Percentiles rank a stretch among this genome's conserved stretches.
Conservation (phyloP, 495 filamentous ascomycete species). For the Jackrogersella minutella region DNA sequence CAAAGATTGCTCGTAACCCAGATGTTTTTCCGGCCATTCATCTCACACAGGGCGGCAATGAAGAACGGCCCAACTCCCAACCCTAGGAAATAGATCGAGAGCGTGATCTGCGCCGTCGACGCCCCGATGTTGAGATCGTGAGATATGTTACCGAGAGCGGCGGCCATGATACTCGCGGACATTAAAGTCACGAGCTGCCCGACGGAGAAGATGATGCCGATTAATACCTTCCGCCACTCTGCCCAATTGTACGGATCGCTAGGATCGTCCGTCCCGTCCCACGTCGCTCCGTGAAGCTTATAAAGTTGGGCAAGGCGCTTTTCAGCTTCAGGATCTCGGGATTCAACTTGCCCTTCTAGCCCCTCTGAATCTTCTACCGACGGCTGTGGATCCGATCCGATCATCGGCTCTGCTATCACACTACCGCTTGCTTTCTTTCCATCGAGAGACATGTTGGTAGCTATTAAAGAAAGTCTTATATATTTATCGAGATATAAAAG, state of each 20-base stretch:
- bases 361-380: neutral
- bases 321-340: constrained; percentile 6
- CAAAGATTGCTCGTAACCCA: constrained; percentile 45
- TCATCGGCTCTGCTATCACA: neutral
- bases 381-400: neutral
- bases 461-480: too few relatives aligned
- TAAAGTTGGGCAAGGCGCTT: constrained; percentile 14
- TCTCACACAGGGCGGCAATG: constrained; percentile 51
- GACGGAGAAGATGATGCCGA: constrained; percentile 60
- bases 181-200: constrained; percentile 43
- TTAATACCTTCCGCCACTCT: constrained; percentile 62
- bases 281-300: constrained; percentile 50
- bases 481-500: too few relatives aligned
- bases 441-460: constrained; percentile 3
- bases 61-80: constrained; percentile 56
- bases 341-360: neutral
- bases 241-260: constrained; percentile 68
- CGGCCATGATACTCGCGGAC: constrained; percentile 48
- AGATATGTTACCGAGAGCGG: constrained; percentile 48
- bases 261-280: constrained; percentile 65
- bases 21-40: constrained; percentile 46
- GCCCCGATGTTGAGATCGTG: constrained; percentile 48
- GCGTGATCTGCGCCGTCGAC: constrained; percentile 45
- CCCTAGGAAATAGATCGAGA: constrained; percentile 65
- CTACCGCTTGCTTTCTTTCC: constrained; percentile 15